Evolutionary conservation across 176 grass and related monocot genomes (phyloP), one percentile per base, ranked within the genome.

Genomic region (Triticum monococcum): DNA sequence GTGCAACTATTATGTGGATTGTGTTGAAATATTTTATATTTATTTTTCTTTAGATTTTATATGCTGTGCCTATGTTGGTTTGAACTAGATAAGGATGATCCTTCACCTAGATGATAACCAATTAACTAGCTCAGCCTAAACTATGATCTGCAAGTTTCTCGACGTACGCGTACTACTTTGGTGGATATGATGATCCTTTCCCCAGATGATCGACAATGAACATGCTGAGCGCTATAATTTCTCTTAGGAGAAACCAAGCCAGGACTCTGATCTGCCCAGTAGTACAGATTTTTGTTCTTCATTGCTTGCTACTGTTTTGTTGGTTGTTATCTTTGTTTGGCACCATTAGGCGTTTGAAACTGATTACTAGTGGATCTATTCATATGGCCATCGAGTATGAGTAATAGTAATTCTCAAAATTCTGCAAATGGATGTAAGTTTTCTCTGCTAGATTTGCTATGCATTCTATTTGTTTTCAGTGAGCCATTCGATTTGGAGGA

Each of bases 141-240:
- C 50, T 17, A 16, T 16, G 2, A 54, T 54, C 16, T 54, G 50
- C 16, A 54, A 54, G 5, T 60, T 73, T 64, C 23, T 2, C 18
- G 5, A 14, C 3, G 9, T 43, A 10, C 10, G 3, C 4, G 23
- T 32, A 3, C 8, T 85, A n/a, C 14, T 23, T n/a, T 57, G 75
- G 68, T 81, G 86, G 69, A 88, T 40, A 81, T 85, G 89, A 85
- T 85, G 85, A 91, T 68, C 69, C 77, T 91, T 91, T 91, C 85
- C 89, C 85, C 81, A 88, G 63, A 91, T 91, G 85, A 91, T 77
- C 77, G 69, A 85, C 77, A 77, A 33, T 91, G 86, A 88, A 88
- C 86, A 91, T 91, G 40, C 62, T 88, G 89, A 81, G 86, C 62
- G 62, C 81, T 88, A 40, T 60, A 40, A 68, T 77, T 91, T 88